Conservation (phyloP, 495 filamentous ascomycete species). For the Tetracladium setigerum region DNA sequence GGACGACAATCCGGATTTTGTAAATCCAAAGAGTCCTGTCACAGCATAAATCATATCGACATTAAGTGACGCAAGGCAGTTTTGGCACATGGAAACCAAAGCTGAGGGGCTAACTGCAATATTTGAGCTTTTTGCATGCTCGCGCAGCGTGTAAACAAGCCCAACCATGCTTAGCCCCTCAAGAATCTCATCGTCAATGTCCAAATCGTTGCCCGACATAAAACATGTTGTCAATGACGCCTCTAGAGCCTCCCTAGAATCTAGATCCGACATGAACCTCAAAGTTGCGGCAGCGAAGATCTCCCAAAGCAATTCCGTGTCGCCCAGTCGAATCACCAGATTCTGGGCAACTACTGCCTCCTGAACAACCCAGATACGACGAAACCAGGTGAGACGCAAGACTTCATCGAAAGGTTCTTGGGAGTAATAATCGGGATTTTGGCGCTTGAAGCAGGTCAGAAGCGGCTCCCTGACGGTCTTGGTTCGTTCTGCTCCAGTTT, state of each 20-base stretch:
- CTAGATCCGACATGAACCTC: neutral
- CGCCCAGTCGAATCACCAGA: neutral
- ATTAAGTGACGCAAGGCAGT: neutral
- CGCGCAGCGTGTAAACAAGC: neutral
- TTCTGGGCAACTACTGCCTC: slow-evolving; percentile 1
- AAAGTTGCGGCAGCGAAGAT: neutral
- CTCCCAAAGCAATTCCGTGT: neutral
- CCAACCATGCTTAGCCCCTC: neutral
- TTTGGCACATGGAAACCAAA: neutral
- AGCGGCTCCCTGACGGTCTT: neutral
- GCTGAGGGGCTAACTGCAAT: neutral
- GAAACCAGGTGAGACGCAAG: neutral
- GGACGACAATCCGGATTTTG: neutral
- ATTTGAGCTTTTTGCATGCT: neutral
- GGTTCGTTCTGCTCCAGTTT: neutral
- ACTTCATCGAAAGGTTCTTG: neutral
- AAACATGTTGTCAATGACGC: too few relatives aligned
- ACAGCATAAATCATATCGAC: slow-evolving; percentile 1
- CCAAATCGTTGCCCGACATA: too few relatives aligned
- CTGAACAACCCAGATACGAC: neutral
- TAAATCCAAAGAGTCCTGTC: neutral
- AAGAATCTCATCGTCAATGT: neutral
- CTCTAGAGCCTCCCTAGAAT: too few relatives aligned
- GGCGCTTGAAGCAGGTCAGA: too few relatives aligned
- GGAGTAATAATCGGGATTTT: neutral